Evolutionary conservation across 139 green algal species (phyloP).

Genomic region (Trebouxia sp.): DNA sequence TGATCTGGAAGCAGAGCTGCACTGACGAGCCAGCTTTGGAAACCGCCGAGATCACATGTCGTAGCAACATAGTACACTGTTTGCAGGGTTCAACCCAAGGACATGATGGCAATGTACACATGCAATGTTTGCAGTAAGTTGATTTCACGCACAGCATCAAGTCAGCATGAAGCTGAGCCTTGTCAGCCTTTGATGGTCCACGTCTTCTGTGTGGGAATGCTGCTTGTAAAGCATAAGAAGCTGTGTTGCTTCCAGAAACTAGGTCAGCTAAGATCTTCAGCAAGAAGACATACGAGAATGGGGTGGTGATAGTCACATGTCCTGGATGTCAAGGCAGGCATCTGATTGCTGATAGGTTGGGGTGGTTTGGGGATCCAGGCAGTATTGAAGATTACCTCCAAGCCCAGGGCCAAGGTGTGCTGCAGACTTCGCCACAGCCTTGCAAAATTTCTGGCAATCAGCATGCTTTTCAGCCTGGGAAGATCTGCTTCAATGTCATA

Average conservation of each 20-base stretch:
- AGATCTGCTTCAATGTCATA: background rate
- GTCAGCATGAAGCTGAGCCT: too few relatives aligned
- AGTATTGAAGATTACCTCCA: slow-evolving; percentile 36
- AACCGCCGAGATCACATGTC: too few relatives aligned
- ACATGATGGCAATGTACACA: slow-evolving; percentile 42
- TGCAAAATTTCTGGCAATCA: too few relatives aligned
- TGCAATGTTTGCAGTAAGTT: slow-evolving; percentile 44
- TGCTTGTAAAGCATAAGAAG: background rate
- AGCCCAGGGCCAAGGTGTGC: slow-evolving; percentile 29
- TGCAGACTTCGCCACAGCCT: too few relatives aligned
- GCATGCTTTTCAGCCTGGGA: background rate
- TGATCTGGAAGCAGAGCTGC: too few relatives aligned
- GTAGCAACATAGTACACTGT: background rate
- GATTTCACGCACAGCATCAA: too few relatives aligned
- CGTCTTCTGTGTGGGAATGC: background rate
- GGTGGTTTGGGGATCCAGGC: slow-evolving; percentile 58
- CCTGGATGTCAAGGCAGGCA: slow-evolving; percentile 59
- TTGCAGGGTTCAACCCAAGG: slow-evolving; percentile 12
- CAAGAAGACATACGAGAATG: slow-evolving; percentile 53
- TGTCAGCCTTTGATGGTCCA: too few relatives aligned
- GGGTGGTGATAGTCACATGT: slow-evolving; percentile 70
- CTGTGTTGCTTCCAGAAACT: slow-evolving; percentile 47
- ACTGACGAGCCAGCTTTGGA: background rate
- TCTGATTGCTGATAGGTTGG: slow-evolving; percentile 68
- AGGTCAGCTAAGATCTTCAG: slow-evolving; percentile 62